Percentiles rank a stretch among this genome's conserved stretches.
Evolutionary conservation across 495 filamentous ascomycete genomes (phyloP).

Genomic region (Bathelium albidoporum): DNA sequence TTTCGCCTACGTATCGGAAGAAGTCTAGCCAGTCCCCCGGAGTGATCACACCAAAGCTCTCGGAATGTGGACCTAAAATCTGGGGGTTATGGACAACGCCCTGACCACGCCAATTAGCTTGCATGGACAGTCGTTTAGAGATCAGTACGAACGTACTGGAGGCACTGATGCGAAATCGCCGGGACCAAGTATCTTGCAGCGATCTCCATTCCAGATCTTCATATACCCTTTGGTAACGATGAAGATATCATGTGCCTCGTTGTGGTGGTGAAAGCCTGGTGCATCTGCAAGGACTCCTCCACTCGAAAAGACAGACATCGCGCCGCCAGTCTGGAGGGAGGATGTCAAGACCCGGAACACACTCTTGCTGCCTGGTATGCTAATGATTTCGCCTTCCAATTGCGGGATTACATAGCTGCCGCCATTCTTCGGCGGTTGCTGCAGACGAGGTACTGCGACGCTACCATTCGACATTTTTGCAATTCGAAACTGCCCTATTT

Average conservation of each 20-base stretch:
- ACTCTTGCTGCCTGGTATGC: constrained; percentile 3
- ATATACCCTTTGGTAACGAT: constrained; percentile 9
- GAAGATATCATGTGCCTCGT: constrained; percentile 15
- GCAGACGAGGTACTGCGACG: not conserved
- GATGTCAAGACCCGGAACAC: constrained; percentile 6
- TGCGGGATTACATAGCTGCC: constrained; percentile 7
- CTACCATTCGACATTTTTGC: not conserved
- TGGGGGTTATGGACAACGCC: constrained; percentile 14
- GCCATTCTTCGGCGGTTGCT: constrained; percentile 1
- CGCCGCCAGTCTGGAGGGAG: constrained; percentile 2
- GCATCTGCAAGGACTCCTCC: constrained; percentile 6
- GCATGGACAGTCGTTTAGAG: not conserved
- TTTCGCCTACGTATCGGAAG: constrained; percentile 17
- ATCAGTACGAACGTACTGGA: constrained; percentile 4
- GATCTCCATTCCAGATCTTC: constrained; percentile 15
- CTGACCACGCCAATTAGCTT: not conserved
- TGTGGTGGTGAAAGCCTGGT: constrained; percentile 7
- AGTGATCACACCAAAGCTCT: constrained; percentile 13
- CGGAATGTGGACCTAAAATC: constrained; percentile 11
- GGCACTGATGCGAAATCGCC: constrained; percentile 16
- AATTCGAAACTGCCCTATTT: not conserved
- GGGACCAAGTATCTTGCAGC: constrained; percentile 10
- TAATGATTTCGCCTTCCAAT: constrained; percentile 4
- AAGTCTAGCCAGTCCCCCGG: constrained; percentile 18
- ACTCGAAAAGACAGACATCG: constrained; percentile 6